phyloP scores from a whole-genome alignment of 441 rosid genomes.

The Erodium chrysanthum region DNA sequence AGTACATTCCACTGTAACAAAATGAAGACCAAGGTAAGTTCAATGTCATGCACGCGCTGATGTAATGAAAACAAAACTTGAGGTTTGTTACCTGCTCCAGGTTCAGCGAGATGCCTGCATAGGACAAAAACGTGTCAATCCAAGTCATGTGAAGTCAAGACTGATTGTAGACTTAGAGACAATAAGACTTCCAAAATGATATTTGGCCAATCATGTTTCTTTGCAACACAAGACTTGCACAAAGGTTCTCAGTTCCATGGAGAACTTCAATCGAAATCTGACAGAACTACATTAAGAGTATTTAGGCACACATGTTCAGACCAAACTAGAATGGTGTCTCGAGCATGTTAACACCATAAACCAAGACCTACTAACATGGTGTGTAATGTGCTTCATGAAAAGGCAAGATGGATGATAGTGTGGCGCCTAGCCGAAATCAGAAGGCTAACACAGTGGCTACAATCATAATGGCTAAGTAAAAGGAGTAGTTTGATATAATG shows the following conservation, averaged over 20 bases:
- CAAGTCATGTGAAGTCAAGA: neutral
- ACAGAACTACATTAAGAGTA: neutral
- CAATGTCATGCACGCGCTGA: neutral
- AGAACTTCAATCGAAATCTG: neutral
- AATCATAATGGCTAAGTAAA: too few species aligned
- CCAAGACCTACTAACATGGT: slow-evolving; percentile 1
- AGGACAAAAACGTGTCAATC: slow-evolving; percentile 9
- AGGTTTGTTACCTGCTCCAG: slow-evolving; percentile 53
- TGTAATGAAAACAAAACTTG: neutral
- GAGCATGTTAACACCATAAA: neutral
- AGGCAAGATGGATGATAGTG: too few species aligned
- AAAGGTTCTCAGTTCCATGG: neutral
- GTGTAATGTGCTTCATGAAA: too few species aligned
- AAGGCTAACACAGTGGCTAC: too few species aligned
- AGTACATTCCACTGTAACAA: slow-evolving; percentile 65
- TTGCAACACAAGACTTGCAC: neutral
- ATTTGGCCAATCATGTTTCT: neutral
- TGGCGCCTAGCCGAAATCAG: too few species aligned
- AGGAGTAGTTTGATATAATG: neutral
- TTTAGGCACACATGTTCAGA: neutral
- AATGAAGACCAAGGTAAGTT: slow-evolving; percentile 5
- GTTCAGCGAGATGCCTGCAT: slow-evolving; percentile 53
- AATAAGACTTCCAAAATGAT: neutral
- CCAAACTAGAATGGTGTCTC: neutral
- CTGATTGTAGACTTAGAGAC: neutral